Evolutionary conservation across 257 asterid genomes (phyloP).

Genomic region (Cinchona pubescens): DNA sequence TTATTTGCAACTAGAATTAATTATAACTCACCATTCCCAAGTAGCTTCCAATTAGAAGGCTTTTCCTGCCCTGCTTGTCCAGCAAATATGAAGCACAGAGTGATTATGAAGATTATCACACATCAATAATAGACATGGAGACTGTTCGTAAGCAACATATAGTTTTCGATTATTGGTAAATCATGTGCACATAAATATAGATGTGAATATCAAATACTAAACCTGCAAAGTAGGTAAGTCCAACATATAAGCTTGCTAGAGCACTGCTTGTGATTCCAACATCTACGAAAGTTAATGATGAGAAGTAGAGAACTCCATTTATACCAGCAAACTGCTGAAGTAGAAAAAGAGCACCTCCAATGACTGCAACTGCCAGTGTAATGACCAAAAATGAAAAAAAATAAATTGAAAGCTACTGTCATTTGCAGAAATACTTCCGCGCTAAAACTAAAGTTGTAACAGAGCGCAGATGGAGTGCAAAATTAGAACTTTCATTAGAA

Average conservation of each 20-base stretch:
- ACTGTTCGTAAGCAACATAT: background rate
- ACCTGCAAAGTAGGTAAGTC: conserved; percentile 82
- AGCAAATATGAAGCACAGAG: conserved; percentile 68
- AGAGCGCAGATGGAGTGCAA: background rate
- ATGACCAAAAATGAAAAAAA: conserved; percentile 8
- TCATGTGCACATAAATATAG: background rate
- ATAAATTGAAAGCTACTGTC: background rate
- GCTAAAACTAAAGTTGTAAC: background rate
- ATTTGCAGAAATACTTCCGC: background rate
- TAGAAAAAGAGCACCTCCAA: conserved; percentile 77
- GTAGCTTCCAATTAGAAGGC: conserved; percentile 75
- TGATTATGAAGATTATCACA: conserved; percentile 52
- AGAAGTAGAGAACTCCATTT: conserved; percentile 84
- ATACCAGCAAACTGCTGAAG: conserved; percentile 85
- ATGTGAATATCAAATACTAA: conserved; percentile 7
- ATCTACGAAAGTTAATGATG: conserved; percentile 75
- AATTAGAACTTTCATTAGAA: background rate
- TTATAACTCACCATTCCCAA: conserved; percentile 66
- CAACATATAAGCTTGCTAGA: conserved; percentile 66
- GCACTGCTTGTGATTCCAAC: conserved; percentile 76
- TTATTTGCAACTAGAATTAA: background rate
- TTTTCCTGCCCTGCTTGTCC: conserved; percentile 79
- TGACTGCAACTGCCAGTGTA: conserved; percentile 62
- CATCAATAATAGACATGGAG: conserved; percentile 6
- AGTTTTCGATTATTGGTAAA: background rate